Percentiles rank a stretch among this genome's conserved stretches.
Evolutionary conservation across 352 stramenopile genomes (phyloP).

Genomic region (Globisporangium abappressorium): DNA sequence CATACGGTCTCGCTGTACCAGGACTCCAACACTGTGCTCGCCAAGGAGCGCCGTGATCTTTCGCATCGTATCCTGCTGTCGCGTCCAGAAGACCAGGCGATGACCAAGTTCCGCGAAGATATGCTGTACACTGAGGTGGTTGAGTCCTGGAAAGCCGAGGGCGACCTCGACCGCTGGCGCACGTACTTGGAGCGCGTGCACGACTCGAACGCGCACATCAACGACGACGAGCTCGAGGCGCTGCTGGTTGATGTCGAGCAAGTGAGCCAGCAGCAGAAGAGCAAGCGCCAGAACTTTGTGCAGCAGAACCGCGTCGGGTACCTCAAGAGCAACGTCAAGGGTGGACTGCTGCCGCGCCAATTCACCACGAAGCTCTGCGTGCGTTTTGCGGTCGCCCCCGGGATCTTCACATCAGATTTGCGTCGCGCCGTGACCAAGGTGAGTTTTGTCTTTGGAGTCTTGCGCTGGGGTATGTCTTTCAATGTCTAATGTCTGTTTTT

Average conservation of each 20-base stretch:
- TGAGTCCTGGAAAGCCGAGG: constrained; percentile 46
- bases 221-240: constrained; percentile 36
- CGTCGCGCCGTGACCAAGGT: constrained; percentile 60
- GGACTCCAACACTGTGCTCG: constrained; percentile 63
- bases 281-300: constrained; percentile 44
- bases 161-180: constrained; percentile 51
- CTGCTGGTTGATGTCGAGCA: constrained; percentile 38
- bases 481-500: constrained; percentile 17
- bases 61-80: constrained; percentile 61
- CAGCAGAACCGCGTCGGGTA: constrained; percentile 48
- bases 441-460: constrained; percentile 7
- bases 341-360: constrained; percentile 59
- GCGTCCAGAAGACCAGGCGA: constrained; percentile 40
- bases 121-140: constrained; percentile 74
- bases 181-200: constrained; percentile 59
- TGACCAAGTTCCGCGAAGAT: constrained; percentile 64
- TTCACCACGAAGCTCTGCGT: constrained; percentile 82
- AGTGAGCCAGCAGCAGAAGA: constrained; percentile 33
- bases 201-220: constrained; percentile 41
- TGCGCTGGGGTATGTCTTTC: background rate
- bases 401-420: constrained; percentile 73
- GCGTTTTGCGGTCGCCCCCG: constrained; percentile 59
- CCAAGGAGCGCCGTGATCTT: constrained; percentile 47
- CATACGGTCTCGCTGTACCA: constrained; percentile 74
- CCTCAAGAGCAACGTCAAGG: constrained; percentile 34